phyloP scores from a whole-genome alignment of 2,329 filamentous ascomycete species.

The Cercospora sp. region DNA sequence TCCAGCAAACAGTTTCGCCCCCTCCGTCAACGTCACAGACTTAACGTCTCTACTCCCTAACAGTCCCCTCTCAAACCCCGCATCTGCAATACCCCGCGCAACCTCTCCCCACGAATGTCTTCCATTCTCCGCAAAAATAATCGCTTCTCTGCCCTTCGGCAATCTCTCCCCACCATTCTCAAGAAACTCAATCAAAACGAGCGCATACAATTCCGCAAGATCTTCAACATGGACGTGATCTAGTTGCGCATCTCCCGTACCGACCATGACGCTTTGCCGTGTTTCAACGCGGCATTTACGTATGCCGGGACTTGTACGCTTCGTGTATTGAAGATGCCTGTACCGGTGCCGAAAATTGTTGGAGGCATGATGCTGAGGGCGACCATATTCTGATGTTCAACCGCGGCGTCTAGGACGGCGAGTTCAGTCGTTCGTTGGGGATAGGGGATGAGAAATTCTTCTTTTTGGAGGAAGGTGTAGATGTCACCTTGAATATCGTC shows the following conservation, averaged over 20 bases:
- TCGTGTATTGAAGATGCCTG: background rate
- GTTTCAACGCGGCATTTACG: background rate
- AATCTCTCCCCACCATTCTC: background rate
- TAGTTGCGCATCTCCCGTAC: background rate
- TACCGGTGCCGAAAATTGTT: background rate
- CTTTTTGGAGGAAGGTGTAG: background rate
- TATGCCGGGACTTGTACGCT: background rate
- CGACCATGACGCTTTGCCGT: background rate
- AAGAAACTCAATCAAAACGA: background rate
- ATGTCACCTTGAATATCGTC: background rate
- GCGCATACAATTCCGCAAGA: background rate
- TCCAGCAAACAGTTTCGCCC: background rate
- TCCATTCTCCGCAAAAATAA: background rate
- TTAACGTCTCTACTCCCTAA: background rate
- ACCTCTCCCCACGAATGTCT: background rate
- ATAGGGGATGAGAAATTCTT: background rate
- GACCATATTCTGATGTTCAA: background rate
- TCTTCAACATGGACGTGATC: background rate
- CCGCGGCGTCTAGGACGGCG: background rate
- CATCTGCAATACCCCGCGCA: background rate
- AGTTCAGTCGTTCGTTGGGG: background rate
- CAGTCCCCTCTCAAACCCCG: background rate
- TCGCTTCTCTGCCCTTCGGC: background rate
- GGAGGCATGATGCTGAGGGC: background rate
- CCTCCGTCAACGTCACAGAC: background rate